These are phyloP conservation scores for Cichorium intybus DNA, from an alignment of 140 eudicot species.

Conservation along the genomic window DNA sequence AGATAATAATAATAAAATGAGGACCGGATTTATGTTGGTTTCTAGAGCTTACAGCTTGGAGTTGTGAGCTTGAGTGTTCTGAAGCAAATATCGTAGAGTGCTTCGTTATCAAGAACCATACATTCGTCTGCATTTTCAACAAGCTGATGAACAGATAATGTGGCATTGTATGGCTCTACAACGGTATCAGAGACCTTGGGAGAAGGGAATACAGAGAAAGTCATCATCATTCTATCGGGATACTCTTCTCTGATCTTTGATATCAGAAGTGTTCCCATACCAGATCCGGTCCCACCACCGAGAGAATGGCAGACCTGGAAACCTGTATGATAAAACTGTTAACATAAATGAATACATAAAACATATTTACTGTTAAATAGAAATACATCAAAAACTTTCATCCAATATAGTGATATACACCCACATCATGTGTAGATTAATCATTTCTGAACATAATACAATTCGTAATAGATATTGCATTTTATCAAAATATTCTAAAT, in stretches of 20 bases:
- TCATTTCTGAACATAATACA: too few relatives aligned
- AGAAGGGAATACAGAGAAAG: slow-evolving; percentile 65
- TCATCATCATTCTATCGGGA: slow-evolving; percentile 61
- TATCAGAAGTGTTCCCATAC: slow-evolving; percentile 63
- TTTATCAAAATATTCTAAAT: too few relatives aligned
- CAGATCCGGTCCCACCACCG: slow-evolving; percentile 71
- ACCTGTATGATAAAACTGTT: too few relatives aligned
- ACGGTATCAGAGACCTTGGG: slow-evolving; percentile 60
- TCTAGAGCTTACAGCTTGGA: slow-evolving; percentile 44
- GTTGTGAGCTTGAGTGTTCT: slow-evolving; percentile 47
- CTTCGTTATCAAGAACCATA: slow-evolving; percentile 54
- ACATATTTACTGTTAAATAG: too few relatives aligned
- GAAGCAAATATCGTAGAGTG: slow-evolving; percentile 46
- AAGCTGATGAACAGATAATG: slow-evolving; percentile 56
- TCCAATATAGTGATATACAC: too few relatives aligned
- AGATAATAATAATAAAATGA: background rate
- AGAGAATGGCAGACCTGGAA: slow-evolving; percentile 66
- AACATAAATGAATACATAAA: too few relatives aligned
- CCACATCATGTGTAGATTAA: too few relatives aligned
- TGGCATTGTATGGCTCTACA: slow-evolving; percentile 66
- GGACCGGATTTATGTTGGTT: background rate
- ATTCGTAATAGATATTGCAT: too few relatives aligned
- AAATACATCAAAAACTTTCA: too few relatives aligned
- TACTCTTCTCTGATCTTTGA: slow-evolving; percentile 67
- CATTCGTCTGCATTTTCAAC: slow-evolving; percentile 74